Base-by-base conservation (phyloP, 2,329 filamentous ascomycete species). In the Trichoderma atroviride region DNA sequence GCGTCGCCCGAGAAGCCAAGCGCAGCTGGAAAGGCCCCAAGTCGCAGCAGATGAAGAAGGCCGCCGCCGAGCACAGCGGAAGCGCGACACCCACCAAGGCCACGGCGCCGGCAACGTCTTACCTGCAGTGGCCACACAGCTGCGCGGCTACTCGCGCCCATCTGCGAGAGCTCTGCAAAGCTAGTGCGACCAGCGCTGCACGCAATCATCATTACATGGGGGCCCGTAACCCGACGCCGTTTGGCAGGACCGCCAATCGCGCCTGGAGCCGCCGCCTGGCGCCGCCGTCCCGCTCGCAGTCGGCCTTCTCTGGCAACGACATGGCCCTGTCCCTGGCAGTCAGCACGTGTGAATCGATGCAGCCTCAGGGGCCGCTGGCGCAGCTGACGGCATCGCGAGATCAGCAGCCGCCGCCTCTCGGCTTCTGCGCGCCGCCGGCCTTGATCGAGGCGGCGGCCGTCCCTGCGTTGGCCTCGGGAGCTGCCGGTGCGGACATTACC, bases 11-110 rank as follows among this genome's bases (percentile, higher is more conserved):
- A 71, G 87, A 90, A 74, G 86, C 89, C 24, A 89, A 86, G 79
- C 83, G 87, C 75, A 90, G 86, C 74, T 91, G 89, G 89, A 90
- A 88, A 75, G 88, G 88, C 1, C 83, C 86, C 3, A 88, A 84
- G 71, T 74, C 80, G 7, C 77, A 81, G 67, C 77, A 81, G 66
- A 72, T 62, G 14, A 74, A 73, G 52, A 69, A 75, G 24, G 78
- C 47, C n/a, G 57, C 37, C 16, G 57, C 79, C 19, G 72, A 72
- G 63, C 84, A 84, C 74, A 88, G 85, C 74, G 83, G 85, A 24
- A 88, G 85, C 75, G 82, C 79, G 58, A 89, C 87, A 1, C 87
- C 87, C 6, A 89, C 85, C 11, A 83, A 78, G 0, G 83, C 85
- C 65, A 74, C 55, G 11, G 74, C 40, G 31, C 73, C 80, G 4